These are phyloP conservation scores for Xylaria sp. DNA, from an alignment of 2,329 filamentous ascomycete species.

Conservation along the genomic window DNA sequence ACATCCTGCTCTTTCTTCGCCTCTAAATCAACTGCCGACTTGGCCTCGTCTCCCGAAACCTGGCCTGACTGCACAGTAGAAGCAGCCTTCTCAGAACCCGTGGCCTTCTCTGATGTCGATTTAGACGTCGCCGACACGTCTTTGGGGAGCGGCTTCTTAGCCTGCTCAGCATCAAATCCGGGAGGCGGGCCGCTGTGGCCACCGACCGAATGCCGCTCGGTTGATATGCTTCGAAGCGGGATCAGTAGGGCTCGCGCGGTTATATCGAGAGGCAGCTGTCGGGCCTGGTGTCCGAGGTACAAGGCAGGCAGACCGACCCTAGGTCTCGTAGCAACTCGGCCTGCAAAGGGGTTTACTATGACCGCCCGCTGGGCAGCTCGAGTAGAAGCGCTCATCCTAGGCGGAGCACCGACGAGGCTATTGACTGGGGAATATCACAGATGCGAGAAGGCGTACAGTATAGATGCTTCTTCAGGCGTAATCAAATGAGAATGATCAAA, in stretches of 20 bases:
- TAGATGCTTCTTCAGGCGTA: background rate
- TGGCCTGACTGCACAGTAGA: conserved; percentile 27
- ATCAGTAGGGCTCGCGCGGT: conserved; percentile 53
- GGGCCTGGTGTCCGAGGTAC: conserved; percentile 43
- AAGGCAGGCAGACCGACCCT: conserved; percentile 43
- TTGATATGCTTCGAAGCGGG: conserved; percentile 51
- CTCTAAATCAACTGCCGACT: conserved; percentile 55
- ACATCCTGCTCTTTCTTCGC: conserved; percentile 57
- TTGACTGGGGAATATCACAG: background rate
- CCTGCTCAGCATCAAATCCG: conserved; percentile 84
- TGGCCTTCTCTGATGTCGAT: conserved; percentile 31
- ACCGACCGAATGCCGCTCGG: conserved; percentile 52
- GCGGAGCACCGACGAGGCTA: conserved; percentile 4
- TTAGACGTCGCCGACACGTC: conserved; percentile 39
- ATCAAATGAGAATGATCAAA: background rate
- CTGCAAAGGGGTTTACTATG: conserved; percentile 48
- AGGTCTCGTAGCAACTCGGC: conserved; percentile 42
- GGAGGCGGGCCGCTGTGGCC: conserved; percentile 66
- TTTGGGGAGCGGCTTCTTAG: conserved; percentile 73
- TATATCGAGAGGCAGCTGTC: conserved; percentile 41
- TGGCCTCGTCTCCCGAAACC: conserved; percentile 34
- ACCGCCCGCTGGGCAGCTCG: conserved; percentile 51
- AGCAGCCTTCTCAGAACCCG: conserved; percentile 25
- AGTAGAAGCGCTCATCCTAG: conserved; percentile 51
- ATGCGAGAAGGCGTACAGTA: background rate